Conservation (phyloP, 768 basidiomycete genomes). For the Leucocoprinus leucothites region DNA sequence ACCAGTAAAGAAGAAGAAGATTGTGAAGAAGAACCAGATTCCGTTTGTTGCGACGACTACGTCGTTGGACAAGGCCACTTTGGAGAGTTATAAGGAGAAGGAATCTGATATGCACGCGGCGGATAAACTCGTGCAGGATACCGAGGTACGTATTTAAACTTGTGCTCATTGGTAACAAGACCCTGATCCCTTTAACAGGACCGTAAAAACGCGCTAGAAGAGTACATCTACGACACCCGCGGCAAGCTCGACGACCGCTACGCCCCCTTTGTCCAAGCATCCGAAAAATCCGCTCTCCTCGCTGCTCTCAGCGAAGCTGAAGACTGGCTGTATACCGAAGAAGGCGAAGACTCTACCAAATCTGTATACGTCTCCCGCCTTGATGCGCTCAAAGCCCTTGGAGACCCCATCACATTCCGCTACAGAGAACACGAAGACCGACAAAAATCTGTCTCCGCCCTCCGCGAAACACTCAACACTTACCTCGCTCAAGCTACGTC, state of each 20-base stretch:
- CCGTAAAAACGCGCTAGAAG: conserved; percentile 97
- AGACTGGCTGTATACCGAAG: conserved; percentile 97
- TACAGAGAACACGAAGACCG: conserved; percentile 84
- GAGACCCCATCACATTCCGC: conserved; percentile 83
- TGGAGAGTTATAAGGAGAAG: conserved; percentile 71
- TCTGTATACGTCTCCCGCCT: conserved; percentile 88
- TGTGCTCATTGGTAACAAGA: not conserved
- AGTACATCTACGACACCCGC: conserved; percentile 96
- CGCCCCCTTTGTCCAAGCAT: conserved; percentile 64
- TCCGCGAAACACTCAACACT: conserved; percentile 86
- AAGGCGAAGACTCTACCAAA: conserved; percentile 94
- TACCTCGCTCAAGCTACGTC: conserved; percentile 85
- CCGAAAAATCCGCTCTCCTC: conserved; percentile 79
- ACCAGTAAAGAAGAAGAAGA: conserved; percentile 81
- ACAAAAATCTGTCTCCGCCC: conserved; percentile 61
- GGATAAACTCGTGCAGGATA: conserved; percentile 97
- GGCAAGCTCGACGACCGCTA: conserved; percentile 90
- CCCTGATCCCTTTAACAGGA: conserved; percentile 47
- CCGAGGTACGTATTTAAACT: conserved; percentile 62
- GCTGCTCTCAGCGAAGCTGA: conserved; percentile 73
- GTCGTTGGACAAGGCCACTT: conserved; percentile 56
- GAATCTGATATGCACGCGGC: conserved; percentile 87
- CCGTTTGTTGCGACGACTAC: conserved; percentile 64
- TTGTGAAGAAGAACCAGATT: conserved; percentile 81
- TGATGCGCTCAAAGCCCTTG: conserved; percentile 78